These are phyloP conservation scores for Cephaloascus albidus DNA, from an alignment of 805 yeast genomes.

Conservation along the genomic window DNA sequence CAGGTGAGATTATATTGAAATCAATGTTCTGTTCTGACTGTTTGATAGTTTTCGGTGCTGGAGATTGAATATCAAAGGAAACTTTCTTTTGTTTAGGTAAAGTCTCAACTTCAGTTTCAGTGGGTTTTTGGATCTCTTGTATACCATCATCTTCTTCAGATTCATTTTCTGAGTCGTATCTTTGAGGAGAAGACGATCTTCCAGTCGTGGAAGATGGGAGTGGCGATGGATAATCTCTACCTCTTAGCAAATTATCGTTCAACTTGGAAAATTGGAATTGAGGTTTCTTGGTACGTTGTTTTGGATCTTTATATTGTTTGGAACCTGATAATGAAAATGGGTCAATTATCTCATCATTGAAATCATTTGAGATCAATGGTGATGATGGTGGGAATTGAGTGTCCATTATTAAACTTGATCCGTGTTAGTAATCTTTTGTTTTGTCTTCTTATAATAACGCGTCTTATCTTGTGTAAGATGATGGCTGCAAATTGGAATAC, in stretches of 20 bases:
- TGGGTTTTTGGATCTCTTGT: background rate
- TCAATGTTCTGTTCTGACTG: conserved; percentile 17
- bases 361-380: conserved; percentile 11
- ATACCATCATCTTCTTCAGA: no score
- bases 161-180: conserved; percentile 2
- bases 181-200: conserved; percentile 30
- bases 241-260: conserved; percentile 5
- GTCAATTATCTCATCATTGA: background rate
- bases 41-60: background rate
- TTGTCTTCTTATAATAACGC: no score
- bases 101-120: background rate
- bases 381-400: conserved; percentile 27
- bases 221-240: conserved; percentile 53
- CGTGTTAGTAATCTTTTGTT: no score
- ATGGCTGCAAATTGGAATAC: no score
- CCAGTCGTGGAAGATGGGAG: conserved; percentile 48
- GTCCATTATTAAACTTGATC: no score
- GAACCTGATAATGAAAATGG: background rate
- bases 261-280: background rate
- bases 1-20: conserved; percentile 15
- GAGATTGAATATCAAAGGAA: background rate
- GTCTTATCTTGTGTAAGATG: no score
- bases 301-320: background rate
- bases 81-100: background rate
- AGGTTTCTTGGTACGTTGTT: no score